These are phyloP conservation scores for Syzygium jambos DNA, from an alignment of 345 rosid genomes.

Conservation along the genomic window DNA sequence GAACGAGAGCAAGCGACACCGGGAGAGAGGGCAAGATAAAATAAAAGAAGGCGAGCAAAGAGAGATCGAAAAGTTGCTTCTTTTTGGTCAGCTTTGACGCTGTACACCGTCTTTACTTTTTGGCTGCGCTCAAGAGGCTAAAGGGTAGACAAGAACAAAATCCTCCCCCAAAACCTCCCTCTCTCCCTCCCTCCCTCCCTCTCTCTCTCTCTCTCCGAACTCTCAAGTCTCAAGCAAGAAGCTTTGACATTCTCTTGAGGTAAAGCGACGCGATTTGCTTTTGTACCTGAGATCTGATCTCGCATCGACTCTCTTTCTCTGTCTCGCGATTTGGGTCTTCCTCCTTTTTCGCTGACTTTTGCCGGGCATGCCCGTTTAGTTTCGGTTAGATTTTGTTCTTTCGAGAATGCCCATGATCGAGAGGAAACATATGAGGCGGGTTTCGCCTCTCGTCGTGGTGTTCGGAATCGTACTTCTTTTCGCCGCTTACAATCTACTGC, in stretches of 20 bases:
- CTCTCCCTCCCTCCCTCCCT: background rate
- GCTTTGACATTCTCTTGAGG: background rate
- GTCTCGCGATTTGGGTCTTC: background rate
- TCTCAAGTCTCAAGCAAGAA: background rate
- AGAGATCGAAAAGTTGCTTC: background rate
- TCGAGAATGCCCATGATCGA: conserved; percentile 16
- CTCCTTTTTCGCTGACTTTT: background rate
- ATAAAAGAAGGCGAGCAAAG: background rate
- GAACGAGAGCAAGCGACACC: background rate
- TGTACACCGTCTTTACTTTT: background rate
- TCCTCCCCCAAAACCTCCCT: background rate
- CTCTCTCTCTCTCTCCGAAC: background rate
- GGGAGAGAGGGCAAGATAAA: background rate
- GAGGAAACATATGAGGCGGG: conserved; percentile 35
- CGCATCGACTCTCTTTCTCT: background rate
- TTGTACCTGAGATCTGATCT: background rate
- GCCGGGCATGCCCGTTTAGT: background rate
- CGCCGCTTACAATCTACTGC: conserved; percentile 47
- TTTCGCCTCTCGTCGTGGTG: conserved; percentile 37
- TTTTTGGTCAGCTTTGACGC: background rate
- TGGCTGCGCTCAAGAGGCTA: background rate
- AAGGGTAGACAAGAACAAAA: background rate
- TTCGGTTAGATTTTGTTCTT: background rate
- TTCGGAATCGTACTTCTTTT: conserved; percentile 44
- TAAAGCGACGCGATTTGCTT: background rate